These are phyloP conservation scores for Raddia distichophylla DNA, from an alignment of 176 grass and related monocot species.

Conservation along the genomic window DNA sequence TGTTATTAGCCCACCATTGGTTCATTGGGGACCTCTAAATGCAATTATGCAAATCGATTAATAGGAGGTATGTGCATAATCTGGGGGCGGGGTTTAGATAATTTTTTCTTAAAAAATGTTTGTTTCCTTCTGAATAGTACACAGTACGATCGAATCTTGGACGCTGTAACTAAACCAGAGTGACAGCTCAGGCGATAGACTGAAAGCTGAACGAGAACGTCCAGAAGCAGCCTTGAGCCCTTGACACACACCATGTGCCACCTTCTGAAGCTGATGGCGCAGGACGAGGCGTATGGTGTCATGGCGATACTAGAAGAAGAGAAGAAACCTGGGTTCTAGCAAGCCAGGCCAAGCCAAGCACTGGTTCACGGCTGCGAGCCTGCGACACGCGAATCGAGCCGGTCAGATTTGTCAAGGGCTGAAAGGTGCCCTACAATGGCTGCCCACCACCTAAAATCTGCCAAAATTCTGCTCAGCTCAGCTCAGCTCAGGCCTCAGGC, in stretches of 20 bases:
- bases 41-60: too few relatives aligned
- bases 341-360: not conserved
- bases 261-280: conserved; percentile 1
- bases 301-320: too few relatives aligned
- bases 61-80: too few relatives aligned
- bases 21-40: too few relatives aligned
- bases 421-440: conserved; percentile 15
- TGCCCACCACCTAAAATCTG: conserved; percentile 33
- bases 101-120: too few relatives aligned
- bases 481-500: not conserved
- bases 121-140: too few relatives aligned
- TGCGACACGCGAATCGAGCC: conserved; percentile 1
- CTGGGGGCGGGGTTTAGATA: too few relatives aligned
- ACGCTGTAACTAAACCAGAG: not conserved
- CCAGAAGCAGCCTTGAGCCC: not conserved
- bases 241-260: not conserved
- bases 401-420: not conserved
- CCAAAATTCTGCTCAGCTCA: not conserved
- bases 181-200: not conserved
- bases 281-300: not conserved
- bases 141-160: not conserved
- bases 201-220: not conserved
- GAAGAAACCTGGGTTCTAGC: not conserved
- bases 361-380: not conserved
- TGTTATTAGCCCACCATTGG: too few relatives aligned